These are phyloP conservation scores for Diatrype stigma DNA, from an alignment of 2,329 filamentous ascomycete genomes.

Conservation along the genomic window DNA sequence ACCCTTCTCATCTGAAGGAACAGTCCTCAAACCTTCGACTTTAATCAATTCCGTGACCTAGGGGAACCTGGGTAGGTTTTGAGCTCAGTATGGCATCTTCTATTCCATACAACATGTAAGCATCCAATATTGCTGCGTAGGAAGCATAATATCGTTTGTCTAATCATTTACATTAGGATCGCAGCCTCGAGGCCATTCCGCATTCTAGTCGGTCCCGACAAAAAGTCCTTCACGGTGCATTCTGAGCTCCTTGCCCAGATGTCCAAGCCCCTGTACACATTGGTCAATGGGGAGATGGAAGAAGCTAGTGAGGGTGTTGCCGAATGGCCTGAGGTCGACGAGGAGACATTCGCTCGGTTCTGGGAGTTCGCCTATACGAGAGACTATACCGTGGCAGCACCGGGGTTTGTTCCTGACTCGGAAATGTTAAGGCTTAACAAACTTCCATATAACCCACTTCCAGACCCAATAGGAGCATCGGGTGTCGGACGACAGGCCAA, in stretches of 20 bases:
- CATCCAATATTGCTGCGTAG: not conserved
- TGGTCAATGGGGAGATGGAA: slow-evolving; percentile 41
- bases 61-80: too few relatives aligned
- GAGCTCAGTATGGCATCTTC: too few relatives aligned
- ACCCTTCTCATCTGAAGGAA: too few relatives aligned
- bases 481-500: too few relatives aligned
- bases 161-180: slow-evolving; percentile 30
- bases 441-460: too few relatives aligned
- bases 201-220: slow-evolving; percentile 40
- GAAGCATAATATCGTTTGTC: not conserved
- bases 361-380: slow-evolving; percentile 46
- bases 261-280: slow-evolving; percentile 36
- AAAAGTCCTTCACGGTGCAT: slow-evolving; percentile 43
- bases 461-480: too few relatives aligned
- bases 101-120: too few relatives aligned
- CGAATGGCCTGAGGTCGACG: slow-evolving; percentile 41
- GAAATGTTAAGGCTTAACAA: too few relatives aligned
- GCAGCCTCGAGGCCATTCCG: slow-evolving; percentile 37
- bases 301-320: slow-evolving; percentile 38
- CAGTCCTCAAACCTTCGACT: too few relatives aligned
- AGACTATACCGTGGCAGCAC: slow-evolving; percentile 33
- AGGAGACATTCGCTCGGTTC: slow-evolving; percentile 44
- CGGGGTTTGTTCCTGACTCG: slow-evolving; percentile 2
- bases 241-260: slow-evolving; percentile 38
- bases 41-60: too few relatives aligned